phyloP scores from a whole-genome alignment of 2,329 filamentous ascomycete genomes.

The Beauveria rudraprayagi region DNA sequence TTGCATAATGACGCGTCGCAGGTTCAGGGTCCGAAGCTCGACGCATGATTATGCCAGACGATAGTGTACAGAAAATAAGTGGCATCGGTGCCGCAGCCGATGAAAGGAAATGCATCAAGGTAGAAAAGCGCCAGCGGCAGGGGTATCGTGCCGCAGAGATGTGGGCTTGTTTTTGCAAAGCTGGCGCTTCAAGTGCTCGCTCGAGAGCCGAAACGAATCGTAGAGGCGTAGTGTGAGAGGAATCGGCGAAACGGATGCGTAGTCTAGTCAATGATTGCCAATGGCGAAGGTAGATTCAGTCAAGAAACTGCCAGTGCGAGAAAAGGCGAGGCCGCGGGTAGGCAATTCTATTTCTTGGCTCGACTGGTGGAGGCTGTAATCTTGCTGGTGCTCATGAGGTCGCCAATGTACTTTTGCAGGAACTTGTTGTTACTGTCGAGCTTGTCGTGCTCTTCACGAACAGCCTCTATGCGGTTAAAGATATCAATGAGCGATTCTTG shows the following conservation, averaged over 20 bases:
- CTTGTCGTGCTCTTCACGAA: conserved; percentile 92
- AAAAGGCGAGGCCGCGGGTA: neutral
- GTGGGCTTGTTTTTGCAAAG: conserved; percentile 1
- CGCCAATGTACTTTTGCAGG: conserved; percentile 94
- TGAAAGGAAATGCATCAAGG: neutral
- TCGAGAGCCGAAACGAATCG: conserved; percentile 2
- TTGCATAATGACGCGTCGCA: neutral
- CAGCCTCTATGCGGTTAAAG: conserved; percentile 88
- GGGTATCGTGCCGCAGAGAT: conserved; percentile 9
- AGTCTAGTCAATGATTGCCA: neutral
- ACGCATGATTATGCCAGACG: neutral
- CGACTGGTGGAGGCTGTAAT: conserved; percentile 52
- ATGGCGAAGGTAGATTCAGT: neutral
- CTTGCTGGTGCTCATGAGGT: conserved; percentile 81
- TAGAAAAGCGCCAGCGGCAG: conserved; percentile 8
- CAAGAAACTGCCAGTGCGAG: neutral
- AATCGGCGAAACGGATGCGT: neutral
- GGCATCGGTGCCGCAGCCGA: neutral
- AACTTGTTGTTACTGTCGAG: conserved; percentile 96
- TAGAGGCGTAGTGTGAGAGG: neutral
- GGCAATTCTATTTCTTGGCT: conserved; percentile 41
- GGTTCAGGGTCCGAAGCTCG: neutral
- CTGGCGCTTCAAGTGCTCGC: conserved; percentile 9
- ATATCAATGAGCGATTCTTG: conserved; percentile 86
- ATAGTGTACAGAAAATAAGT: conserved; percentile 8